Base-by-base conservation (phyloP, 2,329 filamentous ascomycete genomes). In the Nigrospora oryzae region DNA sequence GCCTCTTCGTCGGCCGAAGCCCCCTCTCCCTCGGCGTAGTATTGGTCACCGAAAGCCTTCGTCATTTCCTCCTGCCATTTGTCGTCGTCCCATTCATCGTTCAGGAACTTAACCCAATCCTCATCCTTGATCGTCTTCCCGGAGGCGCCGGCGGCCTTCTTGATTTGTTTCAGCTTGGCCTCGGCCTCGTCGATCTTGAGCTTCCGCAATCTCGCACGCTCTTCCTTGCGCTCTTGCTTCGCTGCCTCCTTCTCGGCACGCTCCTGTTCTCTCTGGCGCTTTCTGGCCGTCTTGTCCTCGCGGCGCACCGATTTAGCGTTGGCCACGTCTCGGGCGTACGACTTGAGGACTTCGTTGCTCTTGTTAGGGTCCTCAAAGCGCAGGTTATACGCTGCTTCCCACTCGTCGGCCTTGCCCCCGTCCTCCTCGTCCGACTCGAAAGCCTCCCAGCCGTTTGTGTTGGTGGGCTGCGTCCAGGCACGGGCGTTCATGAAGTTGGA, bases 401-500 rank as follows among this genome's bases (percentile, higher is more conserved):
- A 95, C 49, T 84, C 81, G 38, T 97, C 91, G 23, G 90, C 90
- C 38, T 79, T 75, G 28, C 78, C 75, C 32, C 84, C 80, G 37
- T 87, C 70, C 40, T 75, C 73, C 3, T 74, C 88, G 42, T 98
- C 93, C 0, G 89, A 95, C 59, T 96, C 89, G 46, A 98, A 86
- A 1, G 90, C 86, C 55, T 90, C 74, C 65, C 87, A 89, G 36
- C 77, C 76, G 17, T 78, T 73, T 36, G 72, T 74, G 43, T 78
- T 79, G 11, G 77, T 76, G 28, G 43, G 43, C 0, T 86, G 80
- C 7, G 91, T 77, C 93, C 93, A 98, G 14, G 90, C 91, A 47
- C 90, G 82, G 8, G 90, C 78, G n/a, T 85, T 79, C 77, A 98
- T 80, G 68, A 95, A 98, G 63, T 96, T 95, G 44, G 88, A 91